These are phyloP conservation scores for Oryza meridionalis DNA, from an alignment of 176 grass and related monocot species.

Conservation along the genomic window DNA sequence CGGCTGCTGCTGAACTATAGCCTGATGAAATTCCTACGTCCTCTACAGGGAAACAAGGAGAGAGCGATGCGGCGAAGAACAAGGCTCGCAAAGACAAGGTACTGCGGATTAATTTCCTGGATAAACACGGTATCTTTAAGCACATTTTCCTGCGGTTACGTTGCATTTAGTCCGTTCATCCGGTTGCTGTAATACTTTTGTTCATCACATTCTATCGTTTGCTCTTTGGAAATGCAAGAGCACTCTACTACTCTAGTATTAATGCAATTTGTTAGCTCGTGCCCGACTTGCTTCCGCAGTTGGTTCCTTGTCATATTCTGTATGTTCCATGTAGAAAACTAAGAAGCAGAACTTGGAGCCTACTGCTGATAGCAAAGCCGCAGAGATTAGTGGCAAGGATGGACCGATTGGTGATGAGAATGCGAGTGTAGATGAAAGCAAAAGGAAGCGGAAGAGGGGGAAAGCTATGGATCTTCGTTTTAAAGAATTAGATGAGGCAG, in stretches of 20 bases:
- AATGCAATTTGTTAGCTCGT: not conserved
- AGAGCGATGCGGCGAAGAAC: slow-evolving; percentile 29
- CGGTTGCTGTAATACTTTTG: not conserved
- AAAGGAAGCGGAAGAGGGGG: slow-evolving; percentile 56
- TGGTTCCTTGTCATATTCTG: not conserved
- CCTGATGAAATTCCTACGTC: not conserved
- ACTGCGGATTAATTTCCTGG: not conserved
- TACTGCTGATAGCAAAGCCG: slow-evolving; percentile 15
- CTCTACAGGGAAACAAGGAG: slow-evolving; percentile 18
- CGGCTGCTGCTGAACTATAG: not conserved
- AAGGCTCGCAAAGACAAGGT: slow-evolving; percentile 38
- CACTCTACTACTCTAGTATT: not conserved
- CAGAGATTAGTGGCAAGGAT: slow-evolving; percentile 2
- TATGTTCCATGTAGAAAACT: slow-evolving; percentile 36
- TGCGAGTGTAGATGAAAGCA: slow-evolving; percentile 15
- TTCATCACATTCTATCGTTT: not conserved
- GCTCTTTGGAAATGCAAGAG: not conserved
- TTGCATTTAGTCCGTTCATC: not conserved
- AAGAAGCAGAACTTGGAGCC: slow-evolving; percentile 17
- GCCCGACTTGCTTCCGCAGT: not conserved
- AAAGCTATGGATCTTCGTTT: slow-evolving; percentile 73
- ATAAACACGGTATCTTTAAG: not conserved
- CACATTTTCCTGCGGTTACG: not conserved
- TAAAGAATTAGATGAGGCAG: slow-evolving; percentile 59
- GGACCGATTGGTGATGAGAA: not conserved